Base-by-base conservation (phyloP, 768 basidiomycete species). In the Serendipita sp. region DNA sequence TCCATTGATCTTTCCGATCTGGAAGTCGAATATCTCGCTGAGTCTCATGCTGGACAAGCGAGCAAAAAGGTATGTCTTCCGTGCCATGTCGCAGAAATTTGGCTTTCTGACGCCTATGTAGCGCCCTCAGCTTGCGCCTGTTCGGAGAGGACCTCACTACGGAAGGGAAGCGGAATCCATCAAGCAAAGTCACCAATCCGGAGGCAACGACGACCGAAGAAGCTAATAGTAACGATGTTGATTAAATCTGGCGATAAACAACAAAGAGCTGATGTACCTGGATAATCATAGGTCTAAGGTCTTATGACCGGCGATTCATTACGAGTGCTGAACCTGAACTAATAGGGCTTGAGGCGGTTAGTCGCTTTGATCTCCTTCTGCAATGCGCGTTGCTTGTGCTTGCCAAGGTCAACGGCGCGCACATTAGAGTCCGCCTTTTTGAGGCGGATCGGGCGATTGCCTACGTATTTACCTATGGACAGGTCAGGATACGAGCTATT, bases 21-120 rank as follows among this genome's bases (percentile, higher is more conserved):
- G 95, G 96, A 93, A 90, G 74, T 92, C 91, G 1, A 86, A 85
- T 64, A 82, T 84, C 13, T 95, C 92, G 0, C 71, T 95, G 61
- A 83, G 86, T 0, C 77, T 98, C 63, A 92, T 98, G 91, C 83
- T 96, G 61, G 93, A 98, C 74, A 99, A 98, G 73, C 88, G 88
- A 69, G 90, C 92, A 26, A 98, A 98, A 74, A 90, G 87, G 94
- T 91, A 45, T 11, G 76, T 71, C 33, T 34, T 9, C 17, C 16
- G 13, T 16, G 20, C 3, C 9, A n/a, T 22, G 50, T 17, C 3
- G 5, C 13, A 31, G 17, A 17, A 61, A 64, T 41, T 26, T 41
- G 45, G 3, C 51, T 11, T 13, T 20, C 43, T 60, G 34, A 26
- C 3, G 2, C 5, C 34, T 14, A 7, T 61, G 2, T 65, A 97